Conservation (phyloP, 108 stramenopile species). For the Mayamaea pseudoterrestris region DNA sequence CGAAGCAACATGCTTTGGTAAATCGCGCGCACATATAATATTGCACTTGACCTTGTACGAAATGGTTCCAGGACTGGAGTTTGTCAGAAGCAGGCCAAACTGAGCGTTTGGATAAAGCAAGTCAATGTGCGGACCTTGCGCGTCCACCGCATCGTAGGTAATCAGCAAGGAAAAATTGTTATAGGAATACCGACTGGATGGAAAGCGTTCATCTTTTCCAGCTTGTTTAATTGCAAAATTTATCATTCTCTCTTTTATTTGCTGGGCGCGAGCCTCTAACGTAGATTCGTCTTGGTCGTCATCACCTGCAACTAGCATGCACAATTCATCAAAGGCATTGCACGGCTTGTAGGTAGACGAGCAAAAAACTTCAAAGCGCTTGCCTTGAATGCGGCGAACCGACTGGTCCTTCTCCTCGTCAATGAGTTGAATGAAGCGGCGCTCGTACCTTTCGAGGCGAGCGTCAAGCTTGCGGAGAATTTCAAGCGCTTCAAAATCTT, state of each 20-base stretch:
- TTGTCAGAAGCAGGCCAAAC: slow-evolving; percentile 3
- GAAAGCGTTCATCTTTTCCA: neutral
- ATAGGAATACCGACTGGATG: neutral
- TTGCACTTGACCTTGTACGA: neutral
- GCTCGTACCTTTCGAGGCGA: too few species aligned
- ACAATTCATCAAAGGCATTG: neutral
- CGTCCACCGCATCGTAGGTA: slow-evolving; percentile 3
- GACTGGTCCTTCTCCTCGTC: too few species aligned
- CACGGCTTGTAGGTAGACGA: neutral
- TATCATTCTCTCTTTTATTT: too few species aligned
- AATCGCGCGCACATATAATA: neutral
- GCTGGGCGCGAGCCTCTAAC: neutral
- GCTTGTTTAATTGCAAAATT: neutral
- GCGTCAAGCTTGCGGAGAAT: too few species aligned
- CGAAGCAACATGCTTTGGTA: neutral
- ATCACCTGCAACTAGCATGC: neutral
- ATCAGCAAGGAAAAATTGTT: slow-evolving; percentile 6
- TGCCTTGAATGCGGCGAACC: neutral
- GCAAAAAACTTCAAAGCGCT: neutral
- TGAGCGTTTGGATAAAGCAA: slow-evolving; percentile 3
- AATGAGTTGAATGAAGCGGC: too few species aligned
- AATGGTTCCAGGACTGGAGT: neutral
- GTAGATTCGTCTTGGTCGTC: neutral
- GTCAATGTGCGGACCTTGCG: slow-evolving; percentile 8
- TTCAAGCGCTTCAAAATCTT: too few species aligned